Evolutionary conservation across 208 protist species (phyloP), one percentile per base, ranked within the genome.

Genomic region (Trypanosoma cruzi): DNA sequence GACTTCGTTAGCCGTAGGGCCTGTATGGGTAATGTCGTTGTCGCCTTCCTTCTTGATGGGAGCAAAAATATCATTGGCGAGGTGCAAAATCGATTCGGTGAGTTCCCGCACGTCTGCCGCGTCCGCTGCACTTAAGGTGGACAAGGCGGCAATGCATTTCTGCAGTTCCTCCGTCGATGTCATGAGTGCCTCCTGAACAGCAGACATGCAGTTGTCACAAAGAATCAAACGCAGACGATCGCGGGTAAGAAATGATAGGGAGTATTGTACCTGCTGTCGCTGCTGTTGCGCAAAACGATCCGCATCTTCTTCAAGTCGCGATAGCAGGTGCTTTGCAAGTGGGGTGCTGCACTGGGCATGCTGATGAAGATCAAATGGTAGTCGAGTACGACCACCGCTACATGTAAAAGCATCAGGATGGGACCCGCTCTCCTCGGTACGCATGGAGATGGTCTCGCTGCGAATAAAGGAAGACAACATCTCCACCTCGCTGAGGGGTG

Each of bases 301-400:
- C 14, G 86, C 80, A 75, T 97, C 92, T 31, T 88, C 78, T 56
- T 90, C 82, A 20, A 97, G 68, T 2, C 92, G 80, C 36, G 81
- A 71, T 54, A 95, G 81, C 88, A 97, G 92, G 64, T 81, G 77
- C 57, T 83, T 62, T 36, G 84, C 86, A 37, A 97, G 73, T 8
- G 79, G 84, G 1, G 86, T 70, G 37, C 67, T 64, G 16, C 82
- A 73, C 42, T 77, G 70, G 6, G 73, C 68, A 73, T 90, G 84
- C 40, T 53, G 16, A 0, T 60, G 73, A 0, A 93, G 67, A 49
- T 93, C 78, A 60, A 96, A 97, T n/a, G 90, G 92, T 50, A 97
- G 77, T 64, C 62, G 52, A 59, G 5, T 16, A 55, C 40, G 7
- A 14, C 50, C 18, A n/a, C 36, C 48, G 28, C 42, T 22, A 13